phyloP scores from a whole-genome alignment of 768 basidiomycete genomes.

The Termitomyces sp. region DNA sequence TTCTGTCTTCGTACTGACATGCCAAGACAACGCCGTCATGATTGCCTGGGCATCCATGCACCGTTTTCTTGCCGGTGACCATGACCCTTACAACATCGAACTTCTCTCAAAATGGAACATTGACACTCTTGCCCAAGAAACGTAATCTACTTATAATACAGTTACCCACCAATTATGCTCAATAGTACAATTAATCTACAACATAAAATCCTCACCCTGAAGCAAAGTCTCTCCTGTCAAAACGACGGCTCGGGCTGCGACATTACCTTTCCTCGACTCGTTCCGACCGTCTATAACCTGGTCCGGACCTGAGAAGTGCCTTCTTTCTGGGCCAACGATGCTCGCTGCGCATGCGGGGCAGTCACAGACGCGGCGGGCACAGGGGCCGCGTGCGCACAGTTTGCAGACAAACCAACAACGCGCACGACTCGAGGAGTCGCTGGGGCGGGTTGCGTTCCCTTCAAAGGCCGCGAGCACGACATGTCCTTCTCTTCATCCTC shows the following conservation, averaged over 20 bases:
- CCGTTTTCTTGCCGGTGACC: constrained; percentile 60
- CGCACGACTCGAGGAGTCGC: background rate
- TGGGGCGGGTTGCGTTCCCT: background rate
- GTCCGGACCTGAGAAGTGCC: too few species aligned
- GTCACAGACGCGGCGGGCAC: background rate
- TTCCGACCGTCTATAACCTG: background rate
- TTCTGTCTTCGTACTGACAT: background rate
- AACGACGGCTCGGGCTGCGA: background rate
- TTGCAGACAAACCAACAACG: too few species aligned
- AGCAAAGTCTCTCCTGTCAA: too few species aligned
- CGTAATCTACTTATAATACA: background rate
- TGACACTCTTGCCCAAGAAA: constrained; percentile 36
- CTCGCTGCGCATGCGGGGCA: background rate
- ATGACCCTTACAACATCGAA: constrained; percentile 57
- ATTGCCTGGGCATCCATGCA: constrained; percentile 90
- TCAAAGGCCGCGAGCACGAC: too few species aligned
- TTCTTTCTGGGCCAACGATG: too few species aligned
- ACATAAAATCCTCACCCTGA: constrained; percentile 4
- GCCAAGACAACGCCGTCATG: constrained; percentile 92
- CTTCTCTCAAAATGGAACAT: constrained; percentile 76
- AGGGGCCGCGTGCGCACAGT: too few species aligned
- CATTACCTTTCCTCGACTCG: background rate
- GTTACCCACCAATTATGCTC: background rate
- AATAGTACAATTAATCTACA: constrained; percentile 1
- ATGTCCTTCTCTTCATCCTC: background rate